Evolutionary conservation across 805 yeast species (phyloP).

Genomic region (Yamadazyma laniorum): DNA sequence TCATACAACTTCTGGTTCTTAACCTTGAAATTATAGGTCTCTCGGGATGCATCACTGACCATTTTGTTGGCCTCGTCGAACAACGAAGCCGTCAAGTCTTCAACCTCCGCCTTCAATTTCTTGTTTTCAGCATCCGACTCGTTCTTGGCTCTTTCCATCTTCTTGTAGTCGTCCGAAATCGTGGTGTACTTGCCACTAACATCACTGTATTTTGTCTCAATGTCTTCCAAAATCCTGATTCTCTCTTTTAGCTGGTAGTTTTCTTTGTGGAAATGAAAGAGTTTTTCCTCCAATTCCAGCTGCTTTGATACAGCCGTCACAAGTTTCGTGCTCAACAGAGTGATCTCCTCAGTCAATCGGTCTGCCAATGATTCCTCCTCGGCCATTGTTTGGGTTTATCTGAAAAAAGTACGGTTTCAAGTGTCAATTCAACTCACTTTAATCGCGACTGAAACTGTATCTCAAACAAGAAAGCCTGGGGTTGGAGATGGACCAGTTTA

Average conservation of each 20-base stretch:
- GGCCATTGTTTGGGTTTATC: slow-evolving; percentile 10
- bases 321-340: slow-evolving; percentile 55
- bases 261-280: slow-evolving; percentile 39
- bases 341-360: slow-evolving; percentile 54
- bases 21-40: slow-evolving; percentile 56
- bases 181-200: slow-evolving; percentile 25
- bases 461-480: no score
- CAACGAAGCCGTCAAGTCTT: slow-evolving; percentile 71
- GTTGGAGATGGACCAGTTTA: slow-evolving; percentile 12
- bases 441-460: slow-evolving; percentile 5
- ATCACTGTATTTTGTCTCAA: slow-evolving; percentile 30
- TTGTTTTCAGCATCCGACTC: slow-evolving; percentile 60
- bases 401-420: slow-evolving; percentile 3
- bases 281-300: slow-evolving; percentile 51
- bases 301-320: slow-evolving; percentile 60
- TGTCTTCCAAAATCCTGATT: slow-evolving; percentile 19
- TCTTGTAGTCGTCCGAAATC: not conserved
- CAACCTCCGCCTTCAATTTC: slow-evolving; percentile 68
- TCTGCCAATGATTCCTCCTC: slow-evolving; percentile 16
- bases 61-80: slow-evolving; percentile 83
- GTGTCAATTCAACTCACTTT: not conserved
- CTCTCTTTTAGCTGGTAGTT: slow-evolving; percentile 25
- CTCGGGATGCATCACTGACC: slow-evolving; percentile 77
- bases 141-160: slow-evolving; percentile 27
- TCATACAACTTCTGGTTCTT: slow-evolving; percentile 55